phyloP scores from a whole-genome alignment of 306 rosid genomes.

The Quercus alba region DNA sequence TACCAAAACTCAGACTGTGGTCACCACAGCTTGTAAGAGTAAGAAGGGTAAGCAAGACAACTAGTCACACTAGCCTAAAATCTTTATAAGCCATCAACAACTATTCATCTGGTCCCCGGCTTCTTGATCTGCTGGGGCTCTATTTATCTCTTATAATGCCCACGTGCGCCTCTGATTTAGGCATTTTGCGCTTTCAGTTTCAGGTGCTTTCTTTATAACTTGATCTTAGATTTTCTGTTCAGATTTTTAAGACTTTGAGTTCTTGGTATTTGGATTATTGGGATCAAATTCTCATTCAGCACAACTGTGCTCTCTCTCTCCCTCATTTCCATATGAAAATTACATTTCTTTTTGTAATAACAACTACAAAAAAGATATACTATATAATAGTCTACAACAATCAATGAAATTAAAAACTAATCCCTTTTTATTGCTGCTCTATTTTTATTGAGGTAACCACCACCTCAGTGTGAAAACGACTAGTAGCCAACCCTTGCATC shows the following conservation, averaged over 20 bases:
- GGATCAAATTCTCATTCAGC: slow-evolving; percentile 5
- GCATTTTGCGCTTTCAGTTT: slow-evolving; percentile 28
- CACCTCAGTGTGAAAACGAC: slow-evolving; percentile 84
- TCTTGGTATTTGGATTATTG: slow-evolving; percentile 21
- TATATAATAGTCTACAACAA: slow-evolving; percentile 18
- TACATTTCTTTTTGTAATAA: slow-evolving; percentile 49
- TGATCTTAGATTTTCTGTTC: slow-evolving; percentile 13
- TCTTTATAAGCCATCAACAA: slow-evolving; percentile 1
- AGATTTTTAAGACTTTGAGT: slow-evolving; percentile 26
- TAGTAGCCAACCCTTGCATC: slow-evolving; percentile 64
- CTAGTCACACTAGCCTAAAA: not conserved
- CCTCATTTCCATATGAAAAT: slow-evolving; percentile 23
- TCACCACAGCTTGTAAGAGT: not conserved
- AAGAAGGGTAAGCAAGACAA: not conserved
- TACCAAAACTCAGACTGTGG: not conserved
- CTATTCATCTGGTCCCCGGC: slow-evolving; percentile 49
- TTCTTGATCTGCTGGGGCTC: slow-evolving; percentile 23
- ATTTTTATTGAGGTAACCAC: slow-evolving; percentile 58
- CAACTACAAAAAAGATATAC: slow-evolving; percentile 29
- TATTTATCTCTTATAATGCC: slow-evolving; percentile 24
- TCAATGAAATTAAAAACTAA: slow-evolving; percentile 28
- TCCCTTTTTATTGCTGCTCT: slow-evolving; percentile 48
- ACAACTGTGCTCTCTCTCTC: not conserved
- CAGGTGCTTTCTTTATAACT: slow-evolving; percentile 37
- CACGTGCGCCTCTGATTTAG: slow-evolving; percentile 53